phyloP scores from a whole-genome alignment of 1,284 basidiomycete species.

The Microbotryum intermedium region DNA sequence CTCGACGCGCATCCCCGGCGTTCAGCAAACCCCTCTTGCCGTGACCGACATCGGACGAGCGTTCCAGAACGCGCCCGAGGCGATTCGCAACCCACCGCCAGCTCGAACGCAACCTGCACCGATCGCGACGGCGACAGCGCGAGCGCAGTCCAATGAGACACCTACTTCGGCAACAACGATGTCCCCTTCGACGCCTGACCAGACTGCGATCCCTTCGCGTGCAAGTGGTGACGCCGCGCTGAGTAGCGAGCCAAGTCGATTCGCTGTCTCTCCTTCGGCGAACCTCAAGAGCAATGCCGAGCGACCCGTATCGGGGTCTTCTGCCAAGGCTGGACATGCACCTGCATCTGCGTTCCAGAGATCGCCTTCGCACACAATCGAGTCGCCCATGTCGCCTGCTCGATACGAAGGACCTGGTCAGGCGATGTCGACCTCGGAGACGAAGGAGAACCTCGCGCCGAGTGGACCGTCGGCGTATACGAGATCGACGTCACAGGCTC shows the following conservation, averaged over 20 bases:
- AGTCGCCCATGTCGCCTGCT: no score
- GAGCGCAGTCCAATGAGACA: neutral
- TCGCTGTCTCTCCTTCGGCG: neutral
- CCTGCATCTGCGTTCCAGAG: neutral
- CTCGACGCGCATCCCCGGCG: slow-evolving; percentile 37
- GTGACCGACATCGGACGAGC: slow-evolving; percentile 21
- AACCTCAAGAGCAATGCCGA: neutral
- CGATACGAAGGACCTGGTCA: no score
- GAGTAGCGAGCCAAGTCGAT: neutral
- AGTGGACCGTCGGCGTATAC: no score
- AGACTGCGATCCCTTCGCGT: neutral
- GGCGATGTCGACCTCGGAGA: no score
- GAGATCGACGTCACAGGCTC: neutral
- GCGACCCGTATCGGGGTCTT: neutral
- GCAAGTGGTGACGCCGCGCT: slow-evolving; percentile 1
- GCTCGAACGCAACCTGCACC: neutral
- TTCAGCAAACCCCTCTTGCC: slow-evolving; percentile 18
- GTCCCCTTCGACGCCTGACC: neutral
- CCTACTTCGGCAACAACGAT: neutral
- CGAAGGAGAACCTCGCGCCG: no score
- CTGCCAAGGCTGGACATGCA: neutral
- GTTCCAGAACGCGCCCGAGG: neutral
- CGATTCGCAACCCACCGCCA: slow-evolving; percentile 1
- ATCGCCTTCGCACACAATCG: neutral
- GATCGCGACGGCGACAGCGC: neutral